Conservation (phyloP, 768 basidiomycete genomes). For the Antrodiella citrinella region DNA sequence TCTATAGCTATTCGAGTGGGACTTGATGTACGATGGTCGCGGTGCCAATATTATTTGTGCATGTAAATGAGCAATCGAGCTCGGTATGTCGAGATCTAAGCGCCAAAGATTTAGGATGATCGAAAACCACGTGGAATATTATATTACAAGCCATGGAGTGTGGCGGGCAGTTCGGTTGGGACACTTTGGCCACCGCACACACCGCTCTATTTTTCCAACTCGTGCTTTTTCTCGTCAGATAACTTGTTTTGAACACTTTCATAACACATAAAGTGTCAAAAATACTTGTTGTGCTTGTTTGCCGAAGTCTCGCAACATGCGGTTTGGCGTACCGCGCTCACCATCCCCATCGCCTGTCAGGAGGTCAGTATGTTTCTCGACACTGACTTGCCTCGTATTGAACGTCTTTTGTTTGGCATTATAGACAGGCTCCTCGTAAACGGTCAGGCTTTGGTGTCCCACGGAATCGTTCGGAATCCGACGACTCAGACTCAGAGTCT, state of each 20-base stretch:
- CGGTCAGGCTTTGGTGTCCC: constrained; percentile 48
- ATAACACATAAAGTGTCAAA: too few relatives aligned
- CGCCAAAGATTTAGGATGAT: too few relatives aligned
- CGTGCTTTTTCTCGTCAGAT: too few relatives aligned
- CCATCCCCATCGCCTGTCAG: constrained; percentile 40
- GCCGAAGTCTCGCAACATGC: constrained; percentile 31
- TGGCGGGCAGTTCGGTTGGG: not conserved
- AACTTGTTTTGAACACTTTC: too few relatives aligned
- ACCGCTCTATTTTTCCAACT: too few relatives aligned
- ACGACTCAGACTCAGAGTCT: constrained; percentile 32
- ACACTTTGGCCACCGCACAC: not conserved
- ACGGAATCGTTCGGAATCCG: constrained; percentile 39
- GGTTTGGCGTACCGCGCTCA: constrained; percentile 47
- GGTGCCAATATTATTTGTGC: not conserved
- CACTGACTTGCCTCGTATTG: constrained; percentile 1
- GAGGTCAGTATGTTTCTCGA: constrained; percentile 21
- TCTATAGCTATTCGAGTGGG: not conserved
- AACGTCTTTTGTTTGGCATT: constrained; percentile 8
- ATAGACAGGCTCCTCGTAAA: constrained; percentile 19
- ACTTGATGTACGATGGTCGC: not conserved
- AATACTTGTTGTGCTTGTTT: too few relatives aligned
- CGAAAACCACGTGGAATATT: too few relatives aligned
- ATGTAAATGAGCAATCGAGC: not conserved
- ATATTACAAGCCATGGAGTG: too few relatives aligned
- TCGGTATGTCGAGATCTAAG: too few relatives aligned